These are phyloP conservation scores for Marasmius oreades DNA, from an alignment of 1,284 basidiomycete species.

Conservation along the genomic window DNA sequence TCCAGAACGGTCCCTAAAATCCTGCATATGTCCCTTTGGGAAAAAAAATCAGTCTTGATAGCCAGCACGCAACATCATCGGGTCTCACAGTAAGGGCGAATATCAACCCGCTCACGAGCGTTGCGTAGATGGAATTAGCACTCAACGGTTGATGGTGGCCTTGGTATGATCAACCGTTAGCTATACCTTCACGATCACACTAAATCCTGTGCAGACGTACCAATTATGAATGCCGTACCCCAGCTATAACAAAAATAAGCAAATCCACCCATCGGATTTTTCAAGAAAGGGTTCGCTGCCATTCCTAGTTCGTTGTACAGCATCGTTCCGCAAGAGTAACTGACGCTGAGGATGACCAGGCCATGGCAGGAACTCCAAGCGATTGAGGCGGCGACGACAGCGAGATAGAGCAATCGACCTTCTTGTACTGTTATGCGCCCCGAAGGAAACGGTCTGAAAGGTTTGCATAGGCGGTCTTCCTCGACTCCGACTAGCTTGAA, in stretches of 20 bases:
- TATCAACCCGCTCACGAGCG: constrained; percentile 23
- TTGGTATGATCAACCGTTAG: constrained; percentile 3
- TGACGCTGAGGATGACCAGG: constrained; percentile 21
- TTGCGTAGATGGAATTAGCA: constrained; percentile 17
- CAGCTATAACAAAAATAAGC: constrained; percentile 32
- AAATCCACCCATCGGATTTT: constrained; percentile 27
- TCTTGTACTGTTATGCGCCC: constrained; percentile 27
- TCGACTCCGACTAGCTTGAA: constrained; percentile 19
- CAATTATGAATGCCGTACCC: constrained; percentile 30
- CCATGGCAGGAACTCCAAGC: constrained; percentile 19
- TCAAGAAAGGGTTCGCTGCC: constrained; percentile 27
- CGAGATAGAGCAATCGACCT: constrained; percentile 25
- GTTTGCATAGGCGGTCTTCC: constrained; percentile 34
- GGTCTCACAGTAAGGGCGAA: constrained; percentile 25
- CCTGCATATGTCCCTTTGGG: constrained; percentile 27
- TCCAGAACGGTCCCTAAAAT: constrained; percentile 30
- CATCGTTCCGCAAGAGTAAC: constrained; percentile 27
- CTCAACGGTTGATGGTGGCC: constrained; percentile 18
- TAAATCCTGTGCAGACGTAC: constrained; percentile 18
- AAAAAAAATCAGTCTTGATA: not conserved
- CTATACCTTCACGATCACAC: not conserved
- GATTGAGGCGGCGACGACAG: constrained; percentile 22
- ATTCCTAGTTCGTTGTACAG: constrained; percentile 31
- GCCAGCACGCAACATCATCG: not conserved
- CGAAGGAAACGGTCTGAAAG: constrained; percentile 32